These are phyloP conservation scores for Exophiala viscosa DNA, from an alignment of 2,329 filamentous ascomycete species.

Conservation along the genomic window DNA sequence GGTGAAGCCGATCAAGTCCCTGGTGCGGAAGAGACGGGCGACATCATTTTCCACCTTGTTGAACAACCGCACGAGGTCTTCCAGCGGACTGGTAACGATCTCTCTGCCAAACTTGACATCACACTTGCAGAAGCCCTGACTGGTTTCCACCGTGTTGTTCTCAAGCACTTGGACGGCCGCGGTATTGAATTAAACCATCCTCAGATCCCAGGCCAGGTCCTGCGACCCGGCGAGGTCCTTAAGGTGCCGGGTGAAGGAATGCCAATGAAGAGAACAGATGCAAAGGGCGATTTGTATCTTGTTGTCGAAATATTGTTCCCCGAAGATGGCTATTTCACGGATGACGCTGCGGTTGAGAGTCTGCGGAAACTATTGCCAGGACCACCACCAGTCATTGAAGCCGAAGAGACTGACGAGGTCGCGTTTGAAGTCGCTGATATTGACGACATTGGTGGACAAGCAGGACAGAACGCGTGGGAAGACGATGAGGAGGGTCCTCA, in stretches of 20 bases:
- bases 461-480: constrained; percentile 44
- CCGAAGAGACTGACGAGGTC: constrained; percentile 80
- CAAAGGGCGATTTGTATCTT: constrained; percentile 82
- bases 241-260: constrained; percentile 89
- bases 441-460: constrained; percentile 59
- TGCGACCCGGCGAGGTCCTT: constrained; percentile 78
- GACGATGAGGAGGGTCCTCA: constrained; percentile 48
- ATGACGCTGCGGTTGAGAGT: constrained; percentile 62
- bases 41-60: constrained; percentile 83
- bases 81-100: constrained; percentile 75
- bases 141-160: constrained; percentile 83
- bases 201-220: constrained; percentile 70
- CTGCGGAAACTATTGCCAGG: constrained; percentile 72
- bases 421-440: constrained; percentile 79
- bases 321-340: constrained; percentile 74
- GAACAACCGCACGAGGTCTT: constrained; percentile 81
- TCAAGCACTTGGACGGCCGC: constrained; percentile 89
- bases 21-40: constrained; percentile 75
- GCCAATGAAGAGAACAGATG: constrained; percentile 82
- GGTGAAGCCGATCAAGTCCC: constrained; percentile 93
- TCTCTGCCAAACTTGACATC: constrained; percentile 76
- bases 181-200: constrained; percentile 79
- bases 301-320: constrained; percentile 85
- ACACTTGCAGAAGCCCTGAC: constrained; percentile 78
- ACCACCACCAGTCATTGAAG: constrained; percentile 59